These are phyloP conservation scores for Capronia epimyces DNA, from an alignment of 2,329 filamentous ascomycete genomes.

Conservation along the genomic window DNA sequence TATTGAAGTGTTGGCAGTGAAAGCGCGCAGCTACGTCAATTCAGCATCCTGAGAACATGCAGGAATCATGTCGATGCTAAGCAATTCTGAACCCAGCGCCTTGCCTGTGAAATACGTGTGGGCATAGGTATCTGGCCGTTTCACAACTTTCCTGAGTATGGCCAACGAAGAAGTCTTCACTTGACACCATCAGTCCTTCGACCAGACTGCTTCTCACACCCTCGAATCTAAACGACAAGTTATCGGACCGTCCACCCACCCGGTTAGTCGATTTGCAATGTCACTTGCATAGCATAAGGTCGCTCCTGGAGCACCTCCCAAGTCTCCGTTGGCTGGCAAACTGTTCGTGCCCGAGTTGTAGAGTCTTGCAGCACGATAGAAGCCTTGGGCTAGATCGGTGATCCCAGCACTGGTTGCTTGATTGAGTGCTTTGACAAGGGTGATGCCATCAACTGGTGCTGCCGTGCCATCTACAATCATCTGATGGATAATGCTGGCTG, in stretches of 20 bases:
- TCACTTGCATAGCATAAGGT: slow-evolving; percentile 27
- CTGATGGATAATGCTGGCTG: slow-evolving; percentile 14
- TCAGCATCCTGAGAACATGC: too few relatives aligned
- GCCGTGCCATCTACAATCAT: slow-evolving; percentile 25
- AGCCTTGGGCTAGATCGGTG: slow-evolving; percentile 13
- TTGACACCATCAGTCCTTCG: too few relatives aligned
- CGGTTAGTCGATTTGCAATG: slow-evolving; percentile 29
- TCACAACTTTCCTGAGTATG: too few relatives aligned
- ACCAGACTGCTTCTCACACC: background rate
- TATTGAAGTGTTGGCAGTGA: too few relatives aligned
- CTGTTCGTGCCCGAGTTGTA: slow-evolving; percentile 25
- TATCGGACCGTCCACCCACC: slow-evolving; percentile 11
- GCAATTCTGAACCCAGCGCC: too few relatives aligned
- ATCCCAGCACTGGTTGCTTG: slow-evolving; percentile 2
- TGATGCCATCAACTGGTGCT: slow-evolving; percentile 7
- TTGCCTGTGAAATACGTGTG: too few relatives aligned
- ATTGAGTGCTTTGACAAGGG: slow-evolving; percentile 11
- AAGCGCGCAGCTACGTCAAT: too few relatives aligned
- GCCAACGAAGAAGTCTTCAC: too few relatives aligned
- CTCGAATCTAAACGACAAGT: slow-evolving; percentile 16
- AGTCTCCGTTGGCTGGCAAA: slow-evolving; percentile 12
- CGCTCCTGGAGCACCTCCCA: slow-evolving; percentile 15
- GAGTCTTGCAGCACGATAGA: slow-evolving; percentile 24
- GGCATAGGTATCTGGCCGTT: too few relatives aligned
- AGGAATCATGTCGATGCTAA: too few relatives aligned